Evolutionary conservation across 768 basidiomycete genomes (phyloP), one percentile per base, ranked within the genome.

Genomic region (Glaciozyma antarctica): DNA sequence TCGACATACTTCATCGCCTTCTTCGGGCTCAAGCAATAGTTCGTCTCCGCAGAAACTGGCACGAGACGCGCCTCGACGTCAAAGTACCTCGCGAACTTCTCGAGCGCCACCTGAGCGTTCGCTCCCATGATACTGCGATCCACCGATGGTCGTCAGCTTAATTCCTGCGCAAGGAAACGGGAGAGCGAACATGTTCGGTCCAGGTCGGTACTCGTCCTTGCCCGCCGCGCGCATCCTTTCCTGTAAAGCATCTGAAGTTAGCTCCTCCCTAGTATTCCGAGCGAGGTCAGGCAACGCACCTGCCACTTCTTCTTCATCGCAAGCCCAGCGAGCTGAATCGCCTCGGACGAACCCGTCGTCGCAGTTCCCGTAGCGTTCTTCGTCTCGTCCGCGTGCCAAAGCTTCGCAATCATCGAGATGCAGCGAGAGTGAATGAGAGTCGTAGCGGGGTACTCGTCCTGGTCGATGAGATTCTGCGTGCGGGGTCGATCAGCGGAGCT

Each of bases 281-380:
- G 38, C 38, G 38, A 41, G 38, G 13, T 32, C 10, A 41, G 10
- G 2, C 38, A 41, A 26, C 30, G 53, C 68, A 80, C 82, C 73
- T 87, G 86, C 85, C 85, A 87, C 62, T 81, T 75, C 71, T 83
- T 82, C 77, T 87, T 87, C 81, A 87, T 81, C 44, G 85, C 85
- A 19, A 87, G 78, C 47, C 85, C 86, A 12, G 84, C 85, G 21
- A 87, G 84, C 75, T 85, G 84, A 73, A 86, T 86, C 6, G 86
- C 85, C 75, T 87, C 85, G 24, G 60, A 63, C 7, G 82, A 83
- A 13, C 86, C 86, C 1, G 85, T 86, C 7, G 86, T 86, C 7
- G 85, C 85, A 0, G 85, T 85, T 1, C 85, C 85, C 54, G 86
- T 80, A 2, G 85, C 84, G 52, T 82, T 73, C 58, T 80, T 77